phyloP scores from a whole-genome alignment of 805 yeast species.

The Ogataea philodendri region DNA sequence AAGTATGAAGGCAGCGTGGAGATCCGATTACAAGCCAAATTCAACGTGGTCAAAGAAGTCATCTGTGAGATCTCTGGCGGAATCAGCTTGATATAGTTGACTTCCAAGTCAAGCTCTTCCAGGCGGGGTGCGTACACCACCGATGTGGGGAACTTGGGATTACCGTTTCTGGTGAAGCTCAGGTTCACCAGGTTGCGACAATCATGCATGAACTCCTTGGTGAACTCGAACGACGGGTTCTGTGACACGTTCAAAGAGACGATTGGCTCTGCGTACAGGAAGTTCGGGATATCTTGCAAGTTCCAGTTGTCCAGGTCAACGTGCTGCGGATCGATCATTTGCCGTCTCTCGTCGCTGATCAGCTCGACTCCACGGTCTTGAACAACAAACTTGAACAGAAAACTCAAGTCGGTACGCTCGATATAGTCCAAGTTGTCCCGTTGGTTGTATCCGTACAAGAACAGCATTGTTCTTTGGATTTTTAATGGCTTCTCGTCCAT shows the following conservation, averaged over 20 bases:
- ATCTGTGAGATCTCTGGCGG: slow-evolving; percentile 57
- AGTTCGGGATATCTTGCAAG: slow-evolving; percentile 80
- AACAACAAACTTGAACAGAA: slow-evolving; percentile 75
- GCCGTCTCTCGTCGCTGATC: slow-evolving; percentile 32
- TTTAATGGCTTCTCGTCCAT: slow-evolving; percentile 72
- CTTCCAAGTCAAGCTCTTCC: slow-evolving; percentile 67
- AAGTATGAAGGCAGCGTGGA: slow-evolving; percentile 60
- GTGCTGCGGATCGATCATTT: slow-evolving; percentile 60
- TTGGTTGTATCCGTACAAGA: slow-evolving; percentile 75
- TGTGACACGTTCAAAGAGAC: slow-evolving; percentile 78
- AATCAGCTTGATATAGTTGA: slow-evolving; percentile 67
- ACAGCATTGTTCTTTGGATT: slow-evolving; percentile 69
- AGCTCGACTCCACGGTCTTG: slow-evolving; percentile 59
- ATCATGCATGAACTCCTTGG: slow-evolving; percentile 79
- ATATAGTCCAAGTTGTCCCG: slow-evolving; percentile 73
- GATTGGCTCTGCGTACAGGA: slow-evolving; percentile 78
- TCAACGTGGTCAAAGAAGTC: slow-evolving; percentile 53
- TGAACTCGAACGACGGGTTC: slow-evolving; percentile 81
- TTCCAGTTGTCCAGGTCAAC: slow-evolving; percentile 73
- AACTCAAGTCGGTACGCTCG: slow-evolving; percentile 82
- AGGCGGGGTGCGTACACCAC: slow-evolving; percentile 68
- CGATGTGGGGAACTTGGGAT: slow-evolving; percentile 70
- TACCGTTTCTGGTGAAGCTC: slow-evolving; percentile 69
- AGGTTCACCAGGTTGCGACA: slow-evolving; percentile 69
- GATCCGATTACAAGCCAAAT: slow-evolving; percentile 74